These are phyloP conservation scores for Periglandula ipomoeae DNA, from an alignment of 2,329 filamentous ascomycete species.

Conservation along the genomic window DNA sequence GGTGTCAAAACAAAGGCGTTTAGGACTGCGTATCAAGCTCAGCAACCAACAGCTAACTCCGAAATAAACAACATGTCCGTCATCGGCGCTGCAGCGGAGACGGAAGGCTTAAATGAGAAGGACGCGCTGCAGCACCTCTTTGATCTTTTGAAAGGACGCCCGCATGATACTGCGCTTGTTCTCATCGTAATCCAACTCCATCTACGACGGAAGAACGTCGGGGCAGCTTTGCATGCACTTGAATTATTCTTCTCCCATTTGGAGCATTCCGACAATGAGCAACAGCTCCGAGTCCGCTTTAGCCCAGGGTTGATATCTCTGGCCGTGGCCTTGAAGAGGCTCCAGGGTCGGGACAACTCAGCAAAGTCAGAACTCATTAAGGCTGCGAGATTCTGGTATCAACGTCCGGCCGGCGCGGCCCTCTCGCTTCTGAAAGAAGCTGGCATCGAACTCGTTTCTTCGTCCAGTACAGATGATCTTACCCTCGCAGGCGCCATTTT, in stretches of 20 bases:
- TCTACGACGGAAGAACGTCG: conserved; percentile 59
- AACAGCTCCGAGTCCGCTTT: conserved; percentile 62
- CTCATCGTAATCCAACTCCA: conserved; percentile 78
- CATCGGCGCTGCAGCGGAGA: conserved; percentile 63
- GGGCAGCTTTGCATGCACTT: conserved; percentile 64
- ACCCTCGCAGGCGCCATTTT: conserved; percentile 71
- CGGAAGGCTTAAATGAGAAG: conserved; percentile 53
- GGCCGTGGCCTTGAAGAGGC: conserved; percentile 67
- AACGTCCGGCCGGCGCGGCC: conserved; percentile 36
- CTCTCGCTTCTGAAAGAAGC: conserved; percentile 70
- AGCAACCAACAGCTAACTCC: conserved; percentile 19
- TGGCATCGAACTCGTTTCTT: conserved; percentile 73
- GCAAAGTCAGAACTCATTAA: conserved; percentile 67
- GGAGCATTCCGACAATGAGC: conserved; percentile 47
- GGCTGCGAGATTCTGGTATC: conserved; percentile 74
- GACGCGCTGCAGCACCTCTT: conserved; percentile 61
- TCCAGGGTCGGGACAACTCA: conserved; percentile 62
- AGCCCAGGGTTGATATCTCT: conserved; percentile 78
- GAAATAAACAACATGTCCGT: conserved; percentile 35
- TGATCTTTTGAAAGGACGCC: conserved; percentile 61
- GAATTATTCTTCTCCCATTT: conserved; percentile 67
- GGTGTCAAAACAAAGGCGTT: conserved; percentile 47
- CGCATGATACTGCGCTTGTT: conserved; percentile 70
- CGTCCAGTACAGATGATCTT: conserved; percentile 59
- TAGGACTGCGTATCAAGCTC: conserved; percentile 24